Evolutionary conservation across 805 yeast genomes (phyloP), one percentile per base, ranked within the genome.

Genomic region (Pichia cephalocereana): DNA sequence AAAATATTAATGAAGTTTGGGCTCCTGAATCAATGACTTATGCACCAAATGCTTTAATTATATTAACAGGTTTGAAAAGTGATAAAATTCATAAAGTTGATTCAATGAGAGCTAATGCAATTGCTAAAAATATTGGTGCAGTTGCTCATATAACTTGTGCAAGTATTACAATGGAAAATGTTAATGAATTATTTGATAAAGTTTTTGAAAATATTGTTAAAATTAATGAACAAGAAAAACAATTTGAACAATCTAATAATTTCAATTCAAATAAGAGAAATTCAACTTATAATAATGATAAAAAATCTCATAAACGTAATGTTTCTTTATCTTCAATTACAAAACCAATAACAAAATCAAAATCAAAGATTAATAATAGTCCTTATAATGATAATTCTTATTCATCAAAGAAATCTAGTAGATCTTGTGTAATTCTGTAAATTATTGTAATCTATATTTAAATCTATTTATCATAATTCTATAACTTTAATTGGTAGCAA

Each of bases 21-120:
- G 77, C 77, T 39, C 96, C 96, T 1, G 98, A 90, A 61, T 84
- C 86, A 2, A 69, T 72, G 50, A 89, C 85, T 59, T 87, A 83
- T 61, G 87, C 96, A 61, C 89, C 90, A 3, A 83, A 79, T 2
- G 74, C 82, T 3, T 95, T 96, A 1, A 75, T 83, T 17, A 63
- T 88, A 28, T 67, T 91, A 36, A 88, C 87, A n/a, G 96, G 96
- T 1, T 74, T 91, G 34, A 88, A 90, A 59, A 65, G 80, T 5
- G 97, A 90, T 63, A 67, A 84, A 49, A 91, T 43, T 8, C 57
- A 53, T 39, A 47, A 52, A 18, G 61, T 62, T 18, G 51, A 61
- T 41, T 58, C 60, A 4, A 44, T 26, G 12, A 57, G 59, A 43
- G 65, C 67, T 4, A 36, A 43, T 32, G 50, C 49, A 19, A 61